phyloP scores from a whole-genome alignment of 768 basidiomycete species.

The Kwoniella pini region DNA sequence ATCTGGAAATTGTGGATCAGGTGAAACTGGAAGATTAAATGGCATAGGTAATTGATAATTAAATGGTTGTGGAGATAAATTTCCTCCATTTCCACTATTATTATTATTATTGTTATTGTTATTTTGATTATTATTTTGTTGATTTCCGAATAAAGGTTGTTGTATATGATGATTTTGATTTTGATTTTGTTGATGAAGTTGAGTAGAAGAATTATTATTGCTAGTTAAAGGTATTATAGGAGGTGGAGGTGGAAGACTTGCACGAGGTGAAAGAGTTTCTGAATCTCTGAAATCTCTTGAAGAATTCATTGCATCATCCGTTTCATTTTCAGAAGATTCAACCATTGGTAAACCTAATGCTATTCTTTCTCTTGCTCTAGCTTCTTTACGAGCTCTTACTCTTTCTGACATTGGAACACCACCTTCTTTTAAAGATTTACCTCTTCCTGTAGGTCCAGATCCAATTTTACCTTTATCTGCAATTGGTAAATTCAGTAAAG shows the following conservation, averaged over 20 bases:
- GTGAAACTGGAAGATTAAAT: slow-evolving; percentile 32
- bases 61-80: slow-evolving; percentile 19
- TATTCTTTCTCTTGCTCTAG: slow-evolving; percentile 40
- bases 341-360: slow-evolving; percentile 32
- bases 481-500: slow-evolving; percentile 37
- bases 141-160: slow-evolving; percentile 1
- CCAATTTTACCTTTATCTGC: slow-evolving; percentile 46
- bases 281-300: slow-evolving; percentile 22
- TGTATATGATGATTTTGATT: slow-evolving; percentile 6
- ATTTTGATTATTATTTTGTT: not conserved
- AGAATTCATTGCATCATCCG: slow-evolving; percentile 5
- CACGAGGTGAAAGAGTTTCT: slow-evolving; percentile 27
- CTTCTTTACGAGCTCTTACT: slow-evolving; percentile 51
- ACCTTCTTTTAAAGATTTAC: slow-evolving; percentile 53
- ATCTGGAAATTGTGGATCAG: slow-evolving; percentile 29
- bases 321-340: slow-evolving; percentile 16
- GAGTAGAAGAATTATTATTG: slow-evolving; percentile 8
- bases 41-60: slow-evolving; percentile 40
- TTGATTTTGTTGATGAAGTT: slow-evolving; percentile 11
- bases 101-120: not conserved
- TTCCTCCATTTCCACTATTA: not conserved
- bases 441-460: slow-evolving; percentile 54
- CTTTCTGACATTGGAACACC: slow-evolving; percentile 54
- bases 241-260: slow-evolving; percentile 2
- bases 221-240: not conserved